Conservation (phyloP, 2,329 filamentous ascomycete species). For the Hymenoscyphus scutula region DNA sequence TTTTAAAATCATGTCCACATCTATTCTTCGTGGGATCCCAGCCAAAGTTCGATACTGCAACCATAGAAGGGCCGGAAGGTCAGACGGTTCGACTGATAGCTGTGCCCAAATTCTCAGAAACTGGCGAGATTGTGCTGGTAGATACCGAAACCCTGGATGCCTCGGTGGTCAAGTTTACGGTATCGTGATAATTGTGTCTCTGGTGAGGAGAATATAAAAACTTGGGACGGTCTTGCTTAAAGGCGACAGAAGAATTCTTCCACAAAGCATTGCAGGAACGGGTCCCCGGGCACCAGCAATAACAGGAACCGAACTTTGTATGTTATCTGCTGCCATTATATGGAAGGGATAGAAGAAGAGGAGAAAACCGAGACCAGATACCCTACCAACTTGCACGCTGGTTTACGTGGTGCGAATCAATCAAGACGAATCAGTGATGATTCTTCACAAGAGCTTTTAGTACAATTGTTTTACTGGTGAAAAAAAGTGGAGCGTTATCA, state of each 20-base stretch:
- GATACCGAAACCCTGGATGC: slow-evolving; percentile 79
- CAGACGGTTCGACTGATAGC: slow-evolving; percentile 76
- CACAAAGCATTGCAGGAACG: background rate
- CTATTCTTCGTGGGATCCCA: slow-evolving; percentile 89
- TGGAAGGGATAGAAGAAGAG: too few species aligned
- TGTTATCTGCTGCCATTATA: too few species aligned
- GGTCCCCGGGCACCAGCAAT: background rate
- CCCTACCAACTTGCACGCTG: too few species aligned
- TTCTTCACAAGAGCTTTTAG: too few species aligned
- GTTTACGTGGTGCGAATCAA: too few species aligned
- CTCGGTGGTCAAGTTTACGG: slow-evolving; percentile 30
- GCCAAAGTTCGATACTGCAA: slow-evolving; percentile 69
- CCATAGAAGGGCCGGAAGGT: slow-evolving; percentile 64
- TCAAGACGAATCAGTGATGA: too few species aligned
- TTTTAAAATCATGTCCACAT: slow-evolving; percentile 81
- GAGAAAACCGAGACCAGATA: too few species aligned
- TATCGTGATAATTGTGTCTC: slow-evolving; percentile 14
- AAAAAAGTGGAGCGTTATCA: background rate
- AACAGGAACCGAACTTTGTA: too few species aligned
- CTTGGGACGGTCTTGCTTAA: background rate
- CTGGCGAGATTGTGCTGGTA: slow-evolving; percentile 76
- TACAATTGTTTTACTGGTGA: too few species aligned
- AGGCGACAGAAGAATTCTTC: background rate
- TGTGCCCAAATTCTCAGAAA: slow-evolving; percentile 77
- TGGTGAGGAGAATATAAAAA: background rate